Evolutionary conservation across 768 basidiomycete genomes (phyloP), one percentile per base, ranked within the genome.

Genomic region (Suillus occidentalis): DNA sequence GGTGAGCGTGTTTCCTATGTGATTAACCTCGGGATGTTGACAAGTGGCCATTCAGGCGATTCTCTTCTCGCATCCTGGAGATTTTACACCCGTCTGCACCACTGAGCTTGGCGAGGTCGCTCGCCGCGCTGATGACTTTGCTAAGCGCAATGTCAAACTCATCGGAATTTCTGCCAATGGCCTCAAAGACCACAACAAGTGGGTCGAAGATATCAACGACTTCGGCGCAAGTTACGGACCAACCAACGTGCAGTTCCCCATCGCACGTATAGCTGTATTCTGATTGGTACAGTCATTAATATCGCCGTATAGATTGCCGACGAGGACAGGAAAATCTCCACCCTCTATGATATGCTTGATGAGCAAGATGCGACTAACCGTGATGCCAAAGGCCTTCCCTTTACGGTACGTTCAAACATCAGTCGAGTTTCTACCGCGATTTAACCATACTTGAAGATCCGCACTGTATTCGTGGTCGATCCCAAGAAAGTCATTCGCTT

Each of bases 61-160:
- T 75, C 84, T 99, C 63, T 99, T 98, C 86, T 97, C 95, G 37
- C 95, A 97, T 78, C 95, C 95, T 1, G 95, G 91, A 52, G 91
- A 94, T 74, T 94, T 94, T 74, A 92, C 91, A n/a, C 91, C 92
- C 58, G 90, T 96, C 61, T 95, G 93, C 85, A 96, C 97, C 57
- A 99, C 97, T 62, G 97, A 99, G 81, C 90, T 99, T 43, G 95
- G 94, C 60, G 97, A 97, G 76, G 95, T 97, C 52, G 91, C 97
- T 59, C 89, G 94, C 68, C 91, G 93, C 65, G 84, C 87, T 14
- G 81, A 82, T 18, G 96, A 98, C 77, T 99, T 98, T 75, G 83
- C 80, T 59, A 87, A 89, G 73, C 90, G 97, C 66, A 87, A 88
- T 69, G 95, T 98, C 73, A 98, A 99, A 81, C 84, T 97, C 67